Base-by-base conservation (phyloP, 176 grass and related monocot genomes). In the Musa itinerans region DNA sequence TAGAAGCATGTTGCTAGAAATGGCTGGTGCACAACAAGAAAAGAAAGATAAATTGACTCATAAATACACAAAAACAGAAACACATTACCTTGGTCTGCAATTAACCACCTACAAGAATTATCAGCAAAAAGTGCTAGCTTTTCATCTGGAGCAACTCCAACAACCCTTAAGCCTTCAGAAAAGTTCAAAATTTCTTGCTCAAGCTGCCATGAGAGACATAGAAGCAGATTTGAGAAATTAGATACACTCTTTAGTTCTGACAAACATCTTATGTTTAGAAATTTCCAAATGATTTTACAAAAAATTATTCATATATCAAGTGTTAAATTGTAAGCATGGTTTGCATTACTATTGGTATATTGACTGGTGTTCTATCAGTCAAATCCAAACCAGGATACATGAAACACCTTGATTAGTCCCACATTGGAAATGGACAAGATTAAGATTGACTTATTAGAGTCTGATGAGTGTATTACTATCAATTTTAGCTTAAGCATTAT, bases 181-280 rank as follows among this genome's bases (percentile, higher is more conserved):
- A 93, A 98, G 63, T 93, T 84, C 84, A 98, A 79, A 75, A 98
- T 93, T 89, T 90, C 83, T 85, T 91, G 85, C 77, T 91, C 90
- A 51, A 98, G 79, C 94, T 98, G 80, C 63, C 79, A 50, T 73
- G 71, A 69, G n/a, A 84, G 68, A 2, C 8, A 25, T 73, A 80
- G 63, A 10, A 53, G 17, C 11, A 76, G 34, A 43, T 64, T 75
- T 81, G 15, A 69, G 5, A 74, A 49, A 48, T 10, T 16, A 23
- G 1, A 62, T 15, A 20, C 57, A 62, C 20, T 62, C 57, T 9
- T 62, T n/a, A 62, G 17, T 1, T 62, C 1, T 62, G 15, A 19
- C 1, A 15, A 62, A 7, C 13, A 17, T 62, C 20, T 62, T 17
- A 19, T 8, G 7, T 15, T 17, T n/a, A 62, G 15, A 62, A 62